Evolutionary conservation across 2,329 filamentous ascomycete species (phyloP), one percentile per base, ranked within the genome.

Genomic region (Grosmannia clavigera): DNA sequence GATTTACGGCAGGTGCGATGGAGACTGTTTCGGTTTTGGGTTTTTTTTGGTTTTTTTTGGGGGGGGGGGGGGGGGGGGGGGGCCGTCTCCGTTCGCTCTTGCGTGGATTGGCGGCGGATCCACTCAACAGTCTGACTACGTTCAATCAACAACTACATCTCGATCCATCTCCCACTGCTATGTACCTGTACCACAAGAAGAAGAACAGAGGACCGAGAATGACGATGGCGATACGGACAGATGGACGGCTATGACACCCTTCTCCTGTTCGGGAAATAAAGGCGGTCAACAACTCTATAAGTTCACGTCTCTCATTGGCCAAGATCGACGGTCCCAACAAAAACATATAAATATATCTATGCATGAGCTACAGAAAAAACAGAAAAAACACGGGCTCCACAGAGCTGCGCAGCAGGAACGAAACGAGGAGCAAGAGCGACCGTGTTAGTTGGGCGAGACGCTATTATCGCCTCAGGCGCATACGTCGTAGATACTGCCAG

Each of bases 301-400:
- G 63, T 65, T 31, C 52, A n/a, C 38, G 55, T 12, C 10, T 57
- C 27, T 52, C 31, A 65, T 65, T 65, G 64, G 64, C 58, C 61
- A 60, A 59, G 61, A 38, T 33, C 4, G 35, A 1, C 43, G 46
- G 59, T 65, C 64, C 64, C 64, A 65, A 65, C 64, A 65, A 62
- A 63, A 60, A 31, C 5, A 16, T 16, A n/a, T 46, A 57, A 50
- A 59, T 50, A 40, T 58, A 59, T 55, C 16, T 50, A 43, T 38
- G 38, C 27, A 58, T 5, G 51, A 27, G 29, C 22, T 38, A 33
- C 40, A 40, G 33, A 12, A 27, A 43, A 43, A 58, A 10, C 22
- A 33, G 25, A 57, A 25, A 50, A 50, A 50, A 58, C 16, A 33
- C 6, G 19, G 52, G 52, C 52, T 55, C 52, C 52, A 33, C 52